A percentile compares a stretch with the other conserved stretches of the same genome.
Evolutionary conservation across 176 grass and related monocot genomes (phyloP).

Genomic region (Typha latifolia): DNA sequence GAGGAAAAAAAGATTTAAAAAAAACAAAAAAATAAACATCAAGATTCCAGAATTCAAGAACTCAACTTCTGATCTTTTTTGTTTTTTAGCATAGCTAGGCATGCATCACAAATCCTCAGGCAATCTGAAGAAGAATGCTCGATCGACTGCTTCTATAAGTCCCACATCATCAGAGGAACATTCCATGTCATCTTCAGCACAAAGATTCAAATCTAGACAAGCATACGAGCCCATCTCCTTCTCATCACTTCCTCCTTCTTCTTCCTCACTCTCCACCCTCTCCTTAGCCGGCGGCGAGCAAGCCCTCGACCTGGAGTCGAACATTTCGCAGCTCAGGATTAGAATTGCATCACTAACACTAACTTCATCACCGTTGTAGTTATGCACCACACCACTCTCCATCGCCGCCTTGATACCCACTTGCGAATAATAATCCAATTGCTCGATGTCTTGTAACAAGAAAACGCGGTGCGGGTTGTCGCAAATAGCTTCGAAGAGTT

Average conservation of each 20-base stretch:
- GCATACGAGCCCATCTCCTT: conserved; percentile 22
- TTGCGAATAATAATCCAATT: conserved; percentile 25
- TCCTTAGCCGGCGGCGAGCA: conserved; percentile 38
- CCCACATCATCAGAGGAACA: conserved; percentile 20
- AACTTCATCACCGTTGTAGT: conserved; percentile 31
- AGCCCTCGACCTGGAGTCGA: conserved; percentile 29
- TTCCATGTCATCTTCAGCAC: conserved; percentile 8
- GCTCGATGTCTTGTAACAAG: conserved; percentile 50
- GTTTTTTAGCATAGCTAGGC: too few relatives aligned
- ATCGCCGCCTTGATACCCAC: conserved; percentile 36
- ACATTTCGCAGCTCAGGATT: conserved; percentile 50
- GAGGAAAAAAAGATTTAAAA: not conserved
- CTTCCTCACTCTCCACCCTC: conserved; percentile 12
- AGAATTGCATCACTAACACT: conserved; percentile 50
- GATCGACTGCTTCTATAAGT: conserved; percentile 44
- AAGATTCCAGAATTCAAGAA: conserved; percentile 12
- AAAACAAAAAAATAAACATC: conserved; percentile 11
- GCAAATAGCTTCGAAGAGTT: conserved; percentile 27
- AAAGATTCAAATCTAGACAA: conserved; percentile 70
- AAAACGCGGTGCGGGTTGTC: conserved; percentile 53
- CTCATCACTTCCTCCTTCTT: conserved; percentile 12
- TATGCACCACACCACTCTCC: conserved; percentile 23
- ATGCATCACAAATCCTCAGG: conserved; percentile 21
- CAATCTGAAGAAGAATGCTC: conserved; percentile 46
- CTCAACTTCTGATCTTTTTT: not conserved